Conservation (phyloP, 2,329 filamentous ascomycete species). For the Neofusicoccum laricinum region DNA sequence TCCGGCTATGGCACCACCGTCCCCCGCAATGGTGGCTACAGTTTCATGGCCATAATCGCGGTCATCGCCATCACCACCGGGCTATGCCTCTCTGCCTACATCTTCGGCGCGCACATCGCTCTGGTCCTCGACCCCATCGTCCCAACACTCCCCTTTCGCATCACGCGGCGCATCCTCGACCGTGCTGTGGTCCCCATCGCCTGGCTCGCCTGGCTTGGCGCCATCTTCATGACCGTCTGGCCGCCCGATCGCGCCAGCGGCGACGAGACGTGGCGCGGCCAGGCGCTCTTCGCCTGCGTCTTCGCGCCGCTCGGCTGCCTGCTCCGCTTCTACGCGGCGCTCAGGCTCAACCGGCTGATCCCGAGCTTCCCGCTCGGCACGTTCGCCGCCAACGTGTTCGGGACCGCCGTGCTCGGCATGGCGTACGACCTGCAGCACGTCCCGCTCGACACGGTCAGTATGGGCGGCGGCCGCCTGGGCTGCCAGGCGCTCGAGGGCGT, state of each 20-base stretch:
- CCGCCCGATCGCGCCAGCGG: slow-evolving; percentile 57
- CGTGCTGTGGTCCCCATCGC: slow-evolving; percentile 62
- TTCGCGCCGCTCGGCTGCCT: slow-evolving; percentile 82
- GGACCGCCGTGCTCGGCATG: slow-evolving; percentile 72
- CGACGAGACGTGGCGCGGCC: slow-evolving; percentile 68
- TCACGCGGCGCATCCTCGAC: slow-evolving; percentile 63
- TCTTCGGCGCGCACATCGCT: slow-evolving; percentile 73
- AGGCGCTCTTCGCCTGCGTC: slow-evolving; percentile 71
- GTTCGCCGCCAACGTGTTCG: slow-evolving; percentile 75
- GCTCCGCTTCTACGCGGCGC: slow-evolving; percentile 68
- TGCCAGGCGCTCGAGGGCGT: slow-evolving; percentile 49
- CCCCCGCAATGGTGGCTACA: slow-evolving; percentile 69
- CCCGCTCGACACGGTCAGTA: slow-evolving; percentile 37
- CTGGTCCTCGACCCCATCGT: slow-evolving; percentile 56
- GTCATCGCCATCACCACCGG: slow-evolving; percentile 71
- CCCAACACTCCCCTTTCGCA: slow-evolving; percentile 58
- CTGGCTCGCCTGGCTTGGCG: slow-evolving; percentile 74
- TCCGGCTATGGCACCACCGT: slow-evolving; percentile 30
- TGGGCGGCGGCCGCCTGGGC: slow-evolving; percentile 39
- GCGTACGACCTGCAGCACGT: slow-evolving; percentile 75
- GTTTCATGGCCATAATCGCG: slow-evolving; percentile 75
- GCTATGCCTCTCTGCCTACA: slow-evolving; percentile 67
- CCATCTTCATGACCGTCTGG: slow-evolving; percentile 67
- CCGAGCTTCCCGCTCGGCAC: slow-evolving; percentile 79
- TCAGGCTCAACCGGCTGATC: slow-evolving; percentile 66